Base-by-base conservation (phyloP, 768 basidiomycete genomes). In the Omphalotus guepiniiformis region DNA sequence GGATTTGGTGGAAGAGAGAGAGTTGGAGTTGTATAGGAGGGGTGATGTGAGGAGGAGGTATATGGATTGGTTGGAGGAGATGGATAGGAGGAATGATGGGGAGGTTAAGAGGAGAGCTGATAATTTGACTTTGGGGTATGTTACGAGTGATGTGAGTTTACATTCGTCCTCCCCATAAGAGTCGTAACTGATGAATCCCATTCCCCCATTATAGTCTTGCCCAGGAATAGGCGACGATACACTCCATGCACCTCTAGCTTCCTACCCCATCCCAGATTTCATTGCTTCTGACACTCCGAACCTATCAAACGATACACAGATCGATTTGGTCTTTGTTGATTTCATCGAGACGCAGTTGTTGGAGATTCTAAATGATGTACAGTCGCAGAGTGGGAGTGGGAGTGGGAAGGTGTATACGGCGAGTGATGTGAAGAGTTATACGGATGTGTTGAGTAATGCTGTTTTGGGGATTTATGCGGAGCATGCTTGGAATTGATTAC, bases 281-380 rank as follows among this genome's bases (percentile, higher is more conserved):
- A 72, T 88, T 49, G 71, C 70, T 13, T 83, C 82, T 0, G 62
- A 69, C 22, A 59, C 76, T 2, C 83, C 85, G 1, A 58, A 67
- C 19, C 73, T 80, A 12, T 50, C 76, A 0, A 68, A 68, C 44
- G 68, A 73, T 44, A 71, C 78, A 0, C 67, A 67, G 0, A 71
- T 92, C 51, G 89, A 92, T 55, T 73, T 92, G 18, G 82, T 91
- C 27, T 92, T 90, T 60, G 71, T 84, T 39, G 71, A 83, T 60
- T 91, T 88, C 62, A 80, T 89, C 57, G 67, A 74, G 56, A 45
- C 56, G 4, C 66, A 77, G 51, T 57, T 86, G 22, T 51, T 88
- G 49, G 32, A 52, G 4, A 74, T 78, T 22, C 58, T 89, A 42
- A 91, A 91, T 55, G 28, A 40, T 1, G 57, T 82, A 19, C 80